phyloP scores from a whole-genome alignment of 2,329 filamentous ascomycete genomes.

The Talaromyces sp. region DNA sequence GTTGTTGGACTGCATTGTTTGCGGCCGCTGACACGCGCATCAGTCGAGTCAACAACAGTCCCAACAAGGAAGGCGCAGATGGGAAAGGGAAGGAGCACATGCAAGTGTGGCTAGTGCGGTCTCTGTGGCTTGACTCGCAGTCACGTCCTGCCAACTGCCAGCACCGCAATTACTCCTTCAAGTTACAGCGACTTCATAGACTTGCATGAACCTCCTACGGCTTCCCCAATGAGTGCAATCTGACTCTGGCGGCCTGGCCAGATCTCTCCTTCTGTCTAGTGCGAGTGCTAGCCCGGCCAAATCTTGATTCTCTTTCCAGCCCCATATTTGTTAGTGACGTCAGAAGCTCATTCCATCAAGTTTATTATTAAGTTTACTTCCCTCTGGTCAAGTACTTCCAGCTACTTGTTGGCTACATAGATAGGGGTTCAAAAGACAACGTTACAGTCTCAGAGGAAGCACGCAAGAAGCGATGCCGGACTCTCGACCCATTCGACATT shows the following conservation, averaged over 20 bases:
- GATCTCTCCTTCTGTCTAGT: neutral
- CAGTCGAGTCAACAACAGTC: neutral
- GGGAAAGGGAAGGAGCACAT: neutral
- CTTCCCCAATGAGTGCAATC: neutral
- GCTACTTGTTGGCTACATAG: neutral
- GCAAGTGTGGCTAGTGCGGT: neutral
- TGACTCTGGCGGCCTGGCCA: neutral
- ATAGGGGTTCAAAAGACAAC: neutral
- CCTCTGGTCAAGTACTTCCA: neutral
- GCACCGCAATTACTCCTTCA: neutral
- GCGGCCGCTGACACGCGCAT: too few species aligned
- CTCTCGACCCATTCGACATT: neutral
- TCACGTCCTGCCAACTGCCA: too few species aligned
- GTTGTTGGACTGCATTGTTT: neutral
- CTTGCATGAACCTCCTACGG: neutral
- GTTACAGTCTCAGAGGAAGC: neutral
- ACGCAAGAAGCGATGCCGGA: neutral
- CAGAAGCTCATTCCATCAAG: neutral
- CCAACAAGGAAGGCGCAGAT: neutral
- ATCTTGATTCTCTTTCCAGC: neutral
- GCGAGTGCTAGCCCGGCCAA: neutral
- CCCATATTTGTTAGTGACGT: neutral
- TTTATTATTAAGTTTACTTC: neutral
- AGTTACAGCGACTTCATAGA: neutral
- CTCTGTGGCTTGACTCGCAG: conserved; percentile 1